Percentiles rank a stretch among this genome's conserved stretches.
phyloP scores from a whole-genome alignment of 345 rosid species.

The Eucalyptus polybractea region DNA sequence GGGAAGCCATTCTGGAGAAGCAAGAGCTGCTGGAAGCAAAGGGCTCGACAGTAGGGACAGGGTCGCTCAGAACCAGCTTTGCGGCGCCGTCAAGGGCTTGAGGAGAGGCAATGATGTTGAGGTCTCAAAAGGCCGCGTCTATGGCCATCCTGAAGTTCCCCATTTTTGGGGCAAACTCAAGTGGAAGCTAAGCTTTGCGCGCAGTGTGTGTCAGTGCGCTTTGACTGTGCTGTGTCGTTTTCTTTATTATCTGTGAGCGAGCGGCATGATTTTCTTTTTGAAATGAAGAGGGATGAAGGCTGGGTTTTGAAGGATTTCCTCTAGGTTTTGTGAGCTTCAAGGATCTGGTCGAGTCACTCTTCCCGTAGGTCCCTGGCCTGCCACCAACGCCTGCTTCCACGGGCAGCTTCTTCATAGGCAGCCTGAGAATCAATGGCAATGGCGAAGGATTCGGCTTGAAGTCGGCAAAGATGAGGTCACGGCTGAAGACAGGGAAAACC shows the following conservation, averaged over 20 bases:
- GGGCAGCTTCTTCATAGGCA: constrained; percentile 22
- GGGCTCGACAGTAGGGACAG: constrained; percentile 50
- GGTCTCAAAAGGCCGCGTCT: constrained; percentile 72
- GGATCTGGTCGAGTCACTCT: constrained; percentile 46
- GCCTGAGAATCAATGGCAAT: neutral
- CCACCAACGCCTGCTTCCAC: constrained; percentile 1
- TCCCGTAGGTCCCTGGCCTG: constrained; percentile 18
- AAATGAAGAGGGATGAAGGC: neutral
- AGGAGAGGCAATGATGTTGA: constrained; percentile 38
- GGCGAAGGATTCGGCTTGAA: neutral
- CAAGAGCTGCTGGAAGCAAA: constrained; percentile 74
- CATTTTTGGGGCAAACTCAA: constrained; percentile 18
- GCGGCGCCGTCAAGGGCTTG: constrained; percentile 51
- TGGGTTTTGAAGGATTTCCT: neutral
- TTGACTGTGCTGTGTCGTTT: neutral
- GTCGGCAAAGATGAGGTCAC: neutral
- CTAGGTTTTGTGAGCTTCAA: constrained; percentile 1
- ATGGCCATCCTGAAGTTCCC: constrained; percentile 61
- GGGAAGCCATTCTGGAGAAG: constrained; percentile 53
- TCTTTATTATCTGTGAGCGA: neutral
- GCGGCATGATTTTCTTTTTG: neutral
- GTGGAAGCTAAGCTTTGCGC: neutral
- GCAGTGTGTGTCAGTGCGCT: neutral
- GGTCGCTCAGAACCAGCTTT: constrained; percentile 54
- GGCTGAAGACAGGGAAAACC: constrained; percentile 22